Evolutionary conservation across 2,329 filamentous ascomycete species (phyloP).

Genomic region (Monosporascus sp.): DNA sequence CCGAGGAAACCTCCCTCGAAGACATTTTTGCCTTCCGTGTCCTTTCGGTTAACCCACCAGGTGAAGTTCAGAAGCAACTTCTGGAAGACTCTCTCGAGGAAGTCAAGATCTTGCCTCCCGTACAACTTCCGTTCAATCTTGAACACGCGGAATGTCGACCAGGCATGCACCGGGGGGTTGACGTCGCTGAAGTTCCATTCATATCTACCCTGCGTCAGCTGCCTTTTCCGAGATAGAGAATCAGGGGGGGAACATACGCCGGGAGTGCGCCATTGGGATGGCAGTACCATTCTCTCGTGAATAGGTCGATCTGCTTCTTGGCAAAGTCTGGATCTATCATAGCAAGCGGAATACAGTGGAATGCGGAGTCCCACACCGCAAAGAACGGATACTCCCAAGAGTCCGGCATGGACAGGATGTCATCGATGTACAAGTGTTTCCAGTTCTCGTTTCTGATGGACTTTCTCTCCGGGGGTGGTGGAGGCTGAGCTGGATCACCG

Average conservation of each 20-base stretch:
- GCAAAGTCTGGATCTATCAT: constrained; percentile 98
- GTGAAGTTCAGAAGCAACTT: constrained; percentile 95
- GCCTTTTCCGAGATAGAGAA: not conserved
- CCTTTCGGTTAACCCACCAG: constrained; percentile 99
- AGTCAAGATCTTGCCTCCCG: constrained; percentile 88
- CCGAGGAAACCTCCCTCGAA: constrained; percentile 96
- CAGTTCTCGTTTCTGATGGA: constrained; percentile 80
- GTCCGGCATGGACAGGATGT: constrained; percentile 95
- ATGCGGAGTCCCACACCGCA: constrained; percentile 93
- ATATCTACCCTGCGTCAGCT: constrained; percentile 38
- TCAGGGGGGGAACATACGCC: constrained; percentile 49
- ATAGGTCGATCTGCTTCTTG: constrained; percentile 94
- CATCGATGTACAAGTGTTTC: constrained; percentile 93
- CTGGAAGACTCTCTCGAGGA: constrained; percentile 93
- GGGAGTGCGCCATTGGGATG: constrained; percentile 94
- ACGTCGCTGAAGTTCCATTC: constrained; percentile 99
- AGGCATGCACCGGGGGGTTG: constrained; percentile 93
- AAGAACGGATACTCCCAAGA: constrained; percentile 99
- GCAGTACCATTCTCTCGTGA: constrained; percentile 98
- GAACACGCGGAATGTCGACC: constrained; percentile 92
- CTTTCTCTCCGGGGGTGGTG: constrained; percentile 76
- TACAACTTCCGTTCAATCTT: constrained; percentile 99
- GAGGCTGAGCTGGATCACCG: constrained; percentile 81
- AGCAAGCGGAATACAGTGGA: constrained; percentile 90
- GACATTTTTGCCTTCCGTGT: constrained; percentile 89